A percentile compares a stretch with the other conserved stretches of the same genome.
Evolutionary conservation across 2,329 filamentous ascomycete genomes (phyloP).

Genomic region (Cadophora luteo-olivacea): DNA sequence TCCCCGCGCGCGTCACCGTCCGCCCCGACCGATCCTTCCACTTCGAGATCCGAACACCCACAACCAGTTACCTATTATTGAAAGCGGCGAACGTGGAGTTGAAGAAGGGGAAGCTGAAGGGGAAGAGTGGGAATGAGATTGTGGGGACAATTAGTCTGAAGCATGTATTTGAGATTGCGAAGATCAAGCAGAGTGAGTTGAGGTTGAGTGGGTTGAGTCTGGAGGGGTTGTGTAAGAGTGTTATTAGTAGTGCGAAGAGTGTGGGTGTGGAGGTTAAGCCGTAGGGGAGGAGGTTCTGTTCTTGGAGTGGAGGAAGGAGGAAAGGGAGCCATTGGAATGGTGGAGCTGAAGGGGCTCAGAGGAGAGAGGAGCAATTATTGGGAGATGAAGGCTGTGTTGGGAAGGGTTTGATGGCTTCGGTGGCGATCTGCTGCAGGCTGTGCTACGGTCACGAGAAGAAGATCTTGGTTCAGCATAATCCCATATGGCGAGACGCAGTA

Average conservation of each 20-base stretch:
- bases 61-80: constrained; percentile 89
- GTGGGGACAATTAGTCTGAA: constrained; percentile 91
- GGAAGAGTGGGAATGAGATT: constrained; percentile 74
- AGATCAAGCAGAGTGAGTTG: constrained; percentile 86
- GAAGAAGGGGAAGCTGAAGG: constrained; percentile 78
- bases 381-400: neutral
- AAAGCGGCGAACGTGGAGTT: constrained; percentile 78
- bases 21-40: constrained; percentile 91
- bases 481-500: neutral
- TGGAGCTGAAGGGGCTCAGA: neutral
- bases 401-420: neutral
- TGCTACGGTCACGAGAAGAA: neutral
- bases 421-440: neutral
- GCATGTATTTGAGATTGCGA: constrained; percentile 96
- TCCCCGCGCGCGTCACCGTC: constrained; percentile 89
- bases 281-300: constrained; percentile 45
- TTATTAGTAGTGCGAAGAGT: constrained; percentile 78
- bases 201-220: constrained; percentile 75
- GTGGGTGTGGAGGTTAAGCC: constrained; percentile 76
- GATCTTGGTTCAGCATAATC: neutral
- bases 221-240: constrained; percentile 73
- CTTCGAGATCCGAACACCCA: constrained; percentile 92
- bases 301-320: constrained; percentile 2
- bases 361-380: neutral
- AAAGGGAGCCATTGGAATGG: neutral